phyloP scores from a whole-genome alignment of 148 eudicot genomes.

The Gaultheria prostrata region DNA sequence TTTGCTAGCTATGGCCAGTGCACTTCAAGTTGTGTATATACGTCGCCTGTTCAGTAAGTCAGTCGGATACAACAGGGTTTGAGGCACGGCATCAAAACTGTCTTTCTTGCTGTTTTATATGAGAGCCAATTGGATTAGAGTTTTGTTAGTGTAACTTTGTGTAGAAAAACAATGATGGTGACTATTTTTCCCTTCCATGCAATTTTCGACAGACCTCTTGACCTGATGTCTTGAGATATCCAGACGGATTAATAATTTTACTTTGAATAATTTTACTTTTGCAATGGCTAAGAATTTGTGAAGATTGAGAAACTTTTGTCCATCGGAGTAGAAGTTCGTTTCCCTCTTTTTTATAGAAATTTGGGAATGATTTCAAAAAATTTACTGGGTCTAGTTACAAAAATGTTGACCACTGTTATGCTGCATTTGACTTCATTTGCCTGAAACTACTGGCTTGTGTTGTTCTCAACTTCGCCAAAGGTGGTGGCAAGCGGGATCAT shows the following conservation, averaged over 20 bases:
- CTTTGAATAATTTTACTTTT: not conserved
- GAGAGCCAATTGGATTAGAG: not conserved
- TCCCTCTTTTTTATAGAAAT: not conserved
- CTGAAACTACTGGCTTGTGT: no score
- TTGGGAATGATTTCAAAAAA: not conserved
- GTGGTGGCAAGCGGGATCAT: no score
- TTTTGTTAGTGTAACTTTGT: not conserved
- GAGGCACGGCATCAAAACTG: not conserved
- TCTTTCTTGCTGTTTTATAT: not conserved
- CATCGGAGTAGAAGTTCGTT: not conserved
- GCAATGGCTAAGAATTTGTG: not conserved
- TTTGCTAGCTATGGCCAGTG: constrained; percentile 51
- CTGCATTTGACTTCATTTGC: not conserved
- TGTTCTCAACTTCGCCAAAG: no score
- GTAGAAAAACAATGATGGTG: not conserved
- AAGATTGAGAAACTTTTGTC: not conserved
- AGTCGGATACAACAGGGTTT: constrained; percentile 54
- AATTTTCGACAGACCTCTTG: not conserved
- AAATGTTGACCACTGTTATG: not conserved
- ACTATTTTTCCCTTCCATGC: not conserved
- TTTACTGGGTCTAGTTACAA: not conserved
- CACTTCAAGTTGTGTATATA: constrained; percentile 52
- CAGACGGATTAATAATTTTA: no score
- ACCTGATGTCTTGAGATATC: not conserved
- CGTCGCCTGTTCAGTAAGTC: constrained; percentile 57